Conservation (phyloP, 495 filamentous ascomycete genomes). For the Xylaria sp. region DNA sequence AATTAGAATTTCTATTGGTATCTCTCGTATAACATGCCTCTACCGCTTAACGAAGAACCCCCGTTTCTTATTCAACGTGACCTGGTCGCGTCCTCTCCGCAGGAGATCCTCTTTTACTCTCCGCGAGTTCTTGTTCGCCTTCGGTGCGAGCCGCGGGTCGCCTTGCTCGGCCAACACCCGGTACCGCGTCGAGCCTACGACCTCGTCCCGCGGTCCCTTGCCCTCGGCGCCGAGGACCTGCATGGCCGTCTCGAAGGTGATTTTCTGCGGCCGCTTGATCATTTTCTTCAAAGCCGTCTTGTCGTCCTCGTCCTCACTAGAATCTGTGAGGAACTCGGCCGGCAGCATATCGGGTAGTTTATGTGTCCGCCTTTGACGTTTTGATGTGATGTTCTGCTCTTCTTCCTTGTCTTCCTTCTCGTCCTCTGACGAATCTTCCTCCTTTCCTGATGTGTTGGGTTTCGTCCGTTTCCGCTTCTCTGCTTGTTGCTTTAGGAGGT, state of each 20-base stretch:
- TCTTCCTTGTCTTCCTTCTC: slow-evolving; percentile 27
- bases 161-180: slow-evolving; percentile 43
- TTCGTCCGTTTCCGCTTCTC: slow-evolving; percentile 45
- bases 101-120: slow-evolving; percentile 47
- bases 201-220: slow-evolving; percentile 44
- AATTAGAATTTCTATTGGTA: neutral
- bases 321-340: slow-evolving; percentile 53
- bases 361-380: slow-evolving; percentile 22
- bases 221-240: slow-evolving; percentile 34
- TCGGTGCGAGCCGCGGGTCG: slow-evolving; percentile 49
- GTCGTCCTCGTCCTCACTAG: slow-evolving; percentile 48
- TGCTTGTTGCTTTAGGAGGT: slow-evolving; percentile 53
- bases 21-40: slow-evolving; percentile 12
- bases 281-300: slow-evolving; percentile 31
- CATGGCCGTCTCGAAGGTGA: slow-evolving; percentile 42
- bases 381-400: slow-evolving; percentile 31
- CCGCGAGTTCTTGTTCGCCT: slow-evolving; percentile 40
- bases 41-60: slow-evolving; percentile 51
- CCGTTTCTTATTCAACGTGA: slow-evolving; percentile 36
- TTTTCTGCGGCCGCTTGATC: slow-evolving; percentile 43
- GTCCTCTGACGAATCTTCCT: neutral
- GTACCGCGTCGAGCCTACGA: slow-evolving; percentile 51
- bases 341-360: slow-evolving; percentile 49
- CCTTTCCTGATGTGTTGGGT: slow-evolving; percentile 24
- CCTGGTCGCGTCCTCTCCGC: slow-evolving; percentile 38